A percentile compares a stretch with the other conserved stretches of the same genome.
These are phyloP conservation scores for Coemansia sp. DNA, from an alignment of 192 early-diverging fungal species.

Conservation along the genomic window DNA sequence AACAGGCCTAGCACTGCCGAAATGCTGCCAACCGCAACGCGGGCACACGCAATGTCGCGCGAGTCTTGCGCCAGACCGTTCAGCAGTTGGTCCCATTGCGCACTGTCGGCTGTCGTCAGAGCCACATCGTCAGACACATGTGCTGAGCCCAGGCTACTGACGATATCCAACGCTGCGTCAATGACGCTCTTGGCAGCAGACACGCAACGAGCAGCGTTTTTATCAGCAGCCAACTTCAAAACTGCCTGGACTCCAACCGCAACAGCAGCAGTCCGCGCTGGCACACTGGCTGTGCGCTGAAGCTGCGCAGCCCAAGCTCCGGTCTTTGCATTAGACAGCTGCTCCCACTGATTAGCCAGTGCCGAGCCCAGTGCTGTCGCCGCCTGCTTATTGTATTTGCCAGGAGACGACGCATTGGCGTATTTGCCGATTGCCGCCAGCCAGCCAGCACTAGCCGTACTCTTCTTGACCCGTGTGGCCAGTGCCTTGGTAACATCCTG, in stretches of 20 bases:
- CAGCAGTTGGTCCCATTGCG: slow-evolving; percentile 25
- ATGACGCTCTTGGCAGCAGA: slow-evolving; percentile 14
- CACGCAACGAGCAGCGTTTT: slow-evolving; percentile 5
- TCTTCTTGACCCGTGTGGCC: slow-evolving; percentile 5
- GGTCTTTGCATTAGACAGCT: not conserved
- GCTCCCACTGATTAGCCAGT: slow-evolving; percentile 16
- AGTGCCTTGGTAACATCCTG: slow-evolving; percentile 16
- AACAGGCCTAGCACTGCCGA: slow-evolving; percentile 16
- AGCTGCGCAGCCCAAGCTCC: slow-evolving; percentile 26
- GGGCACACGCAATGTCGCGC: not conserved
- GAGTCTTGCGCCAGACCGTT: not conserved
- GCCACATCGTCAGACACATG: slow-evolving; percentile 2
- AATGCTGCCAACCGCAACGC: slow-evolving; percentile 20
- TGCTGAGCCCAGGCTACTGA: not conserved
- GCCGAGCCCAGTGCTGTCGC: slow-evolving; percentile 11
- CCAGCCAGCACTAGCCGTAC: slow-evolving; percentile 14
- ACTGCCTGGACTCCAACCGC: slow-evolving; percentile 33
- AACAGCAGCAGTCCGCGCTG: slow-evolving; percentile 19
- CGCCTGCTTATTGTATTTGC: slow-evolving; percentile 16
- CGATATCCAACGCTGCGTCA: slow-evolving; percentile 10
- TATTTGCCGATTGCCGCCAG: slow-evolving; percentile 17
- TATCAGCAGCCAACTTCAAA: slow-evolving; percentile 12
- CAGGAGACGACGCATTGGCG: not conserved
- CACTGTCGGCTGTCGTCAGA: slow-evolving; percentile 4
- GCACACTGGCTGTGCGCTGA: not conserved